Evolutionary conservation across 352 stramenopile genomes (phyloP), one percentile per base, ranked within the genome.

Genomic region (Globisporangium ultimum): DNA sequence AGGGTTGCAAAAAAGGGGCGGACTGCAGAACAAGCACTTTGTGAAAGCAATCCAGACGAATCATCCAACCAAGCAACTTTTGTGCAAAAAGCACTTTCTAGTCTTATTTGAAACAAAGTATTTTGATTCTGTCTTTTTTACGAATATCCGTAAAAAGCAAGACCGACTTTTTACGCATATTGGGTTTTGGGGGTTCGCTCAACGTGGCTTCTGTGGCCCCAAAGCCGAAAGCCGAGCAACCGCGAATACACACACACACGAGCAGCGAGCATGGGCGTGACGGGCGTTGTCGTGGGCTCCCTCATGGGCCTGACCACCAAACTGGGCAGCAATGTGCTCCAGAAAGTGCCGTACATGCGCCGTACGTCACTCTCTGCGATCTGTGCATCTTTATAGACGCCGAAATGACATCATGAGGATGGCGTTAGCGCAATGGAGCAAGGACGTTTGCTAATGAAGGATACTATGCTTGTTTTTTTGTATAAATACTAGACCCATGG

Each of bases 341-440:
- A 89, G 72, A 93, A 93, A 66, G 74, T 92, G 45, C 82, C 84
- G 45, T 84, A 87, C 60, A 92, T 90, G 81, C 77, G 84, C 28
- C 81, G 84, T 93, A 87, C 64, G 84, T 88, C 11, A 11, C 17
- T 12, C 42, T 24, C 21, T 22, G 6, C 17, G 20, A 24, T 1
- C 14, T 7, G 14, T 24, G 11, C 20, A 18, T 7, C 36, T 28
- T 46, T 28, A 2, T 5, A 36, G 28, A 6, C 28, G 11, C 52
- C 18, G 54, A 10, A 36, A 10, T 17, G 36, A 15, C 14, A 5
- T 34, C 13, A 18, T 12, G 24, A 28, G 24, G 24, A 5, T 5
- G 24, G 24, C 24, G 5, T n/a, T n/a, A n/a, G n/a, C n/a, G n/a
- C n/a, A n/a, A n/a, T n/a, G n/a, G n/a, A n/a, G n/a, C n/a, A n/a